A percentile compares a stretch with the other conserved stretches of the same genome.
These are phyloP conservation scores for Thielaviopsis euricoi DNA, from an alignment of 2,329 filamentous ascomycete species.

Conservation along the genomic window DNA sequence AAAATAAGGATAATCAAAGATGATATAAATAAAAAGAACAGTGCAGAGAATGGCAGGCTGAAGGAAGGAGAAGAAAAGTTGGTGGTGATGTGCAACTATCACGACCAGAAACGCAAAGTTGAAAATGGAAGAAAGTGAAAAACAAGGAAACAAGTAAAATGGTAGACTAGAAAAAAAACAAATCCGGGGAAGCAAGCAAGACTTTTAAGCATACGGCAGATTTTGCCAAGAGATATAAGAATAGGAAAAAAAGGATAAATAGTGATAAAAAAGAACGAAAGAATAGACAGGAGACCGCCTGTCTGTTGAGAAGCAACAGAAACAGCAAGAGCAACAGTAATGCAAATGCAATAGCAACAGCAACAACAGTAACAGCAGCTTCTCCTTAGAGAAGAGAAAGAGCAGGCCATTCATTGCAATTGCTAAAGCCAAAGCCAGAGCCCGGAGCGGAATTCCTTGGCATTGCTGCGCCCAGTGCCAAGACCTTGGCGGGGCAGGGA, in stretches of 20 bases:
- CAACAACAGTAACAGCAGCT: no score
- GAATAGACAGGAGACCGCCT: neutral
- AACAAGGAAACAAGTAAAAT: neutral
- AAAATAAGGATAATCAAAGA: constrained; percentile 2
- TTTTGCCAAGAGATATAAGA: constrained; percentile 7
- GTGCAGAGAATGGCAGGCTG: neutral
- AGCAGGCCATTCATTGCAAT: no score
- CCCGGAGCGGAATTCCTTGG: constrained; percentile 12
- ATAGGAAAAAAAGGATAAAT: neutral
- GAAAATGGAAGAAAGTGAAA: neutral
- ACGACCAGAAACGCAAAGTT: neutral
- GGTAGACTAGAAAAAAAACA: neutral
- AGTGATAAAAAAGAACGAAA: neutral
- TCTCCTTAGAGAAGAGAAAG: no score
- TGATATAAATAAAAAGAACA: neutral
- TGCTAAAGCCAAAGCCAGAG: constrained; percentile 1
- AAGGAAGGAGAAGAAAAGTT: neutral
- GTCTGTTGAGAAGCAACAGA: neutral
- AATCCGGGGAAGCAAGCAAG: constrained; percentile 10
- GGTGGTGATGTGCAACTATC: neutral
- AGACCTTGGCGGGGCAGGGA: constrained; percentile 10
- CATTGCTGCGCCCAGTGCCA: constrained; percentile 12
- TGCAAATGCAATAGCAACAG: no score
- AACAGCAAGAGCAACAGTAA: no score
- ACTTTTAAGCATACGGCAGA: constrained; percentile 8